Conservation (phyloP, 208 protist genomes). For the Crithidia bombi region DNA sequence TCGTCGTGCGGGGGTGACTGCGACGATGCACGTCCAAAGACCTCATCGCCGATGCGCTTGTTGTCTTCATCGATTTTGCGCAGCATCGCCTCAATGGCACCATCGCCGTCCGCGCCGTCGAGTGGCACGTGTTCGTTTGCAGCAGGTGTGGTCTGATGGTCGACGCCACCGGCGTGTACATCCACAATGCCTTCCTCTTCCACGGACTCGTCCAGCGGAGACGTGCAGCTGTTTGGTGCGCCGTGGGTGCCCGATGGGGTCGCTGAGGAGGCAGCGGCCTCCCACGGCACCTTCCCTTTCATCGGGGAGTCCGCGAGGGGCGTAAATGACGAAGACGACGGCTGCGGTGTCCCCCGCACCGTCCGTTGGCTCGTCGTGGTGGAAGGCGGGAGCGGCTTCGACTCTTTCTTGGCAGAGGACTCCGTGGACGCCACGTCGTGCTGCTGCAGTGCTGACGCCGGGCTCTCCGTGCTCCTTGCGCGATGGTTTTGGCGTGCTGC, state of each 20-base stretch:
- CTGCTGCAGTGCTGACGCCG: neutral
- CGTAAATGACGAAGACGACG: conserved; percentile 9
- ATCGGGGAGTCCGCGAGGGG: conserved; percentile 7
- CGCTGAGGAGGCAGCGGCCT: neutral
- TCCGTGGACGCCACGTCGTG: neutral
- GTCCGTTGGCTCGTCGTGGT: conserved; percentile 7
- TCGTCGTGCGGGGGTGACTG: conserved; percentile 2
- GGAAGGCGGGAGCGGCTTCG: neutral
- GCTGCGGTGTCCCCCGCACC: neutral
- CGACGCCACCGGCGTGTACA: neutral
- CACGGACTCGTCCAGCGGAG: neutral
- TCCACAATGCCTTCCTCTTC: conserved; percentile 6
- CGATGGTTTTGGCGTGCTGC: conserved; percentile 1
- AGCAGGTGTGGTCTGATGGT: neutral
- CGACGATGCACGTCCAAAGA: neutral
- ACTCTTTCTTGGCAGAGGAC: neutral
- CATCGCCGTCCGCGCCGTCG: conserved; percentile 16
- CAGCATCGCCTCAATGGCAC: conserved; percentile 33
- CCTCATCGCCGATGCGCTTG: conserved; percentile 18
- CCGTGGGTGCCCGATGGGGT: neutral
- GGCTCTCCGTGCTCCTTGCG: neutral
- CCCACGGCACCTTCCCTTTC: neutral
- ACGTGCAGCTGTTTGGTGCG: neutral
- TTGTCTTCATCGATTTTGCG: conserved; percentile 36
- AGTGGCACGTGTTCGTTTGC: neutral